Base-by-base conservation (phyloP, 2,329 filamentous ascomycete species). In the Raffaelea ambrosiae region DNA sequence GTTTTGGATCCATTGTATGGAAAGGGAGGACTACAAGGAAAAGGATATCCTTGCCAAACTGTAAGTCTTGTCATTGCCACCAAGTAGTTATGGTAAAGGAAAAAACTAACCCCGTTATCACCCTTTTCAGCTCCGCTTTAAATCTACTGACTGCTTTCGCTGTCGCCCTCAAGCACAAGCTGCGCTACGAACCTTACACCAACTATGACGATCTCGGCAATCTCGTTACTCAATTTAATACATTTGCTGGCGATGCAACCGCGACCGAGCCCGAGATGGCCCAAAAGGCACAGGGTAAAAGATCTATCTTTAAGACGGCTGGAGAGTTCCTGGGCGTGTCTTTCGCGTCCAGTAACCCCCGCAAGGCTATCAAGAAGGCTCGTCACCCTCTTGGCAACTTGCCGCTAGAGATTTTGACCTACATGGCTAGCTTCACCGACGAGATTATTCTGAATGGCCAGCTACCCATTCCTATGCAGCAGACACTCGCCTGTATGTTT, bases 1-100 rank as follows among this genome's bases (percentile, higher is more conserved):
- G 13, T 86, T 93, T 60, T 96, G 90, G 90, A 73, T 95, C 26
- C 86, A 95, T 57, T 72, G 77, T 13, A 59, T 65, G 3, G 84
- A 86, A 59, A 73, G 82, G 19, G 75, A 72, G 4, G 57, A 73
- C 13, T 74, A 71, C 43, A 54, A 47, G 26, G 84, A 83, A 58
- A 71, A 78, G n/a, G 84, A 88, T 57, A 59, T 87, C 3, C 67
- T 88, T 11, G 73, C 69, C 44, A 87, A 87, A 61, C 61, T 88
- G 49, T 63, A 40, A 51, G 59, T 50, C 10, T 4, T n/a, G 29
- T 13, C 26, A 13, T 7, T 29, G 13, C 7, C 7, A 29, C 7
- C 13, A 29, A 7, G 7, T 7, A 7, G 26, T 13, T 29, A 13
- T 29, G 26, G 7, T 7, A 29, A 7, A 29, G 7, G 26, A 29